Conservation (phyloP, 805 yeast genomes). For the Ogataea siamensis region DNA sequence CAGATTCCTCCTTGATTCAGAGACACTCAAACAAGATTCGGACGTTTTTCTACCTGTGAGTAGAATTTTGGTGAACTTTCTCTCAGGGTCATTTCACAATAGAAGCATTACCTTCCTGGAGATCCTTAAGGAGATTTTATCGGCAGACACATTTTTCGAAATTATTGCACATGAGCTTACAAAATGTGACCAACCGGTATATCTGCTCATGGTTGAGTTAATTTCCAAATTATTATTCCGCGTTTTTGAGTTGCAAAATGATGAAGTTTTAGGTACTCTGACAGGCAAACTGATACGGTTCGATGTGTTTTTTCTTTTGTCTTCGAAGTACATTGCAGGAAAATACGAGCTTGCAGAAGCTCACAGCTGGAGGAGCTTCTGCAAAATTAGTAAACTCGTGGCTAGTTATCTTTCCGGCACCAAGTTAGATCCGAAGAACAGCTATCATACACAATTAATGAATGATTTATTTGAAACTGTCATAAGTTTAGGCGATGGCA, state of each 20-base stretch:
- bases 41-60: constrained; percentile 28
- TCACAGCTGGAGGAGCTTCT: too few relatives aligned
- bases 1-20: too few relatives aligned
- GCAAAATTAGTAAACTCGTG: too few relatives aligned
- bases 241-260: constrained; percentile 41
- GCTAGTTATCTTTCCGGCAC: too few relatives aligned
- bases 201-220: constrained; percentile 42
- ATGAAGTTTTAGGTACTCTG: constrained; percentile 39
- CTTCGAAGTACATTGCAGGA: too few relatives aligned
- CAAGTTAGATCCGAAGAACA: too few relatives aligned
- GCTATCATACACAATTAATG: too few relatives aligned
- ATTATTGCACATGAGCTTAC: background rate
- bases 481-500: too few relatives aligned
- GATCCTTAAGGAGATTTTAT: background rate
- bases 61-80: constrained; percentile 35
- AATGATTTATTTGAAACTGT: too few relatives aligned
- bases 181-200: constrained; percentile 31
- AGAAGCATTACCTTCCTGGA: constrained; percentile 27
- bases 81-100: constrained; percentile 44
- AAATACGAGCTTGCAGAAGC: too few relatives aligned
- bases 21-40: constrained; percentile 22
- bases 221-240: constrained; percentile 43
- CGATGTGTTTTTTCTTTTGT: too few relatives aligned
- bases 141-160: background rate
- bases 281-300: constrained; percentile 46